phyloP scores from a whole-genome alignment of 768 basidiomycete species.

The Boletus sp. region DNA sequence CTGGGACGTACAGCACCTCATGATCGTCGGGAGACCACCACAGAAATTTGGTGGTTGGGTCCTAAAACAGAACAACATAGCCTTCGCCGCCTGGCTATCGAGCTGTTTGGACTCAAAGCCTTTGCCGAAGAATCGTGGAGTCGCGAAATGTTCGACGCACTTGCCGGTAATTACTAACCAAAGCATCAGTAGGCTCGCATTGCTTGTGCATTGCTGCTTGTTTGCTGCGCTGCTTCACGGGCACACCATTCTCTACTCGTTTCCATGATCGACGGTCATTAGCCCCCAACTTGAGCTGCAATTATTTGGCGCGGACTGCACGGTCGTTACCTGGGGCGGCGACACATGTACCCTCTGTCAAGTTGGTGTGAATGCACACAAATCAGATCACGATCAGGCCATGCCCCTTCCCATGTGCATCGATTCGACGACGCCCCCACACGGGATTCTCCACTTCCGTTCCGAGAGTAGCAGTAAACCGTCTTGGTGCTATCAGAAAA shows the following conservation, averaged over 20 bases:
- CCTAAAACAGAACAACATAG: not conserved
- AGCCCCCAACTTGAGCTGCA: not conserved
- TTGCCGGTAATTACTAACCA: not conserved
- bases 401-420: not conserved
- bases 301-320: not conserved
- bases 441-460: not conserved
- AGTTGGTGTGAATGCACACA: not conserved
- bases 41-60: not conserved
- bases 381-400: not conserved
- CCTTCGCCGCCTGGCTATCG: not conserved
- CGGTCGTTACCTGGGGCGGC: not conserved
- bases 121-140: not conserved
- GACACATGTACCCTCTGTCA: not conserved
- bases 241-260: not conserved
- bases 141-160: not conserved
- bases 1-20: not conserved
- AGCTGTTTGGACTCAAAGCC: not conserved
- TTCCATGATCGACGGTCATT: constrained; percentile 12
- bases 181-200: not conserved
- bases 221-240: not conserved
- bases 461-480: not conserved
- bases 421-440: not conserved
- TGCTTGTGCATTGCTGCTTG: not conserved
- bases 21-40: not conserved
- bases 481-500: not conserved